Base-by-base conservation (phyloP, 148 eudicot species). In the Amaranthus palmeri region DNA sequence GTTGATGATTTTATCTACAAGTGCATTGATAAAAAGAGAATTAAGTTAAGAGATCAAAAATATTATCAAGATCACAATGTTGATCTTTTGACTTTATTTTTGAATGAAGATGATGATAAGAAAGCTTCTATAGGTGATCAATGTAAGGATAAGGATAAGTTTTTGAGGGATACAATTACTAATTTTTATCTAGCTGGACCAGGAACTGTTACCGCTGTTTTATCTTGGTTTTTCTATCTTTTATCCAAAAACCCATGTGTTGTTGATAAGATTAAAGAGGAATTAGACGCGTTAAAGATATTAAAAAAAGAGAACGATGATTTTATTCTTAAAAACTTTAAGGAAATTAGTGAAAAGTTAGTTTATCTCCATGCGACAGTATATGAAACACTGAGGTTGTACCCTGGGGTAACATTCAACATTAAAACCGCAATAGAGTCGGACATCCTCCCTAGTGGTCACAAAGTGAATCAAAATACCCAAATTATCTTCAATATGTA, bases 191-290 rank as follows among this genome's bases (percentile, higher is more conserved):
- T 79, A 25, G 87, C 85, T 2, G 85, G 85, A 4, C 73, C 82
- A 3, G 88, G 80, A 56, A 80, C 88, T 7, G 78, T 86, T 0
- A 78, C 81, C 53, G 67, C 79, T 1, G 74, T 84, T 4, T 59
- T 85, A 8, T 77, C 85, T 18, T 85, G 88, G 88, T 78, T 85
- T 5, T 72, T 78, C 55, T 85, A 79, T 57, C 82, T 85, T 44
- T 69, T 85, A 14, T 69, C 76, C 15, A 49, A 69, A 0, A 68
- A 85, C 44, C 86, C 86, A 0, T 7, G n/a, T 3, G 77, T 81
- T 3, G 67, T 61, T 17, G 46, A 43, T 25, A 85, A 70, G 54
- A 85, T 85, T 14, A 68, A 69, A 53, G 73, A 80, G 8, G 86
- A 85, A 49, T 52, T 85, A 25, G 25, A 60, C 4, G 7, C 3